Conservation (phyloP, 1,284 basidiomycete genomes). For the Fomitopsis palustris region DNA sequence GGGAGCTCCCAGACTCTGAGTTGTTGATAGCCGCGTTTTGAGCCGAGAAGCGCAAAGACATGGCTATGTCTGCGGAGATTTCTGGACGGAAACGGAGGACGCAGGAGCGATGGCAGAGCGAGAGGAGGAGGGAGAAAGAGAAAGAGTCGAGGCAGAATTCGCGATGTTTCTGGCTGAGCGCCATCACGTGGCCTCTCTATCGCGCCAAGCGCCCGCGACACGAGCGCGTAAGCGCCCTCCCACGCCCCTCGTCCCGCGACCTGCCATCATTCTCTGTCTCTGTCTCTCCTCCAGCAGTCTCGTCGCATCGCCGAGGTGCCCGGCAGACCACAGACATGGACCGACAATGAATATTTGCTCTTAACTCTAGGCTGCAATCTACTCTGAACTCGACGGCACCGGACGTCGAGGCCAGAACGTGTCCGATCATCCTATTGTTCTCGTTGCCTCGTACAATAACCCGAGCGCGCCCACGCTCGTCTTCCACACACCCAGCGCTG, state of each 20-base stretch:
- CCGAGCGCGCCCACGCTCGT: neutral
- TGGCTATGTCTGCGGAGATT: neutral
- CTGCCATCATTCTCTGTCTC: neutral
- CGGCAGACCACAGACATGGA: neutral
- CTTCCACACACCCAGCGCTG: neutral
- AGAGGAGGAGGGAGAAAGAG: neutral
- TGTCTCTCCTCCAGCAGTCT: neutral
- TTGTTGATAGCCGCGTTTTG: neutral
- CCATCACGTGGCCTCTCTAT: neutral
- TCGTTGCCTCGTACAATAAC: neutral
- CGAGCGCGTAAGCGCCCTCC: neutral
- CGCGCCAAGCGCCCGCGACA: neutral
- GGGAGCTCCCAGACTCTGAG: constrained; percentile 4
- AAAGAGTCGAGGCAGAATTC: too few species aligned
- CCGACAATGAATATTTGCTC: neutral
- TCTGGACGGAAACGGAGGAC: neutral
- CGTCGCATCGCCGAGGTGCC: neutral
- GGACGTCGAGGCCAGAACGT: neutral
- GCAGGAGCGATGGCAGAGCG: neutral
- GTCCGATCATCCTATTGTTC: neutral
- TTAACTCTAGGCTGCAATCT: neutral
- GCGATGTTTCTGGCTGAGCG: neutral
- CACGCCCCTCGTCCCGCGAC: neutral
- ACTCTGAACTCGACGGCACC: neutral
- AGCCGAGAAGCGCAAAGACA: neutral